Evolutionary conservation across 2,329 filamentous ascomycete species (phyloP).

Genomic region (Neofusicoccum umdonicola): DNA sequence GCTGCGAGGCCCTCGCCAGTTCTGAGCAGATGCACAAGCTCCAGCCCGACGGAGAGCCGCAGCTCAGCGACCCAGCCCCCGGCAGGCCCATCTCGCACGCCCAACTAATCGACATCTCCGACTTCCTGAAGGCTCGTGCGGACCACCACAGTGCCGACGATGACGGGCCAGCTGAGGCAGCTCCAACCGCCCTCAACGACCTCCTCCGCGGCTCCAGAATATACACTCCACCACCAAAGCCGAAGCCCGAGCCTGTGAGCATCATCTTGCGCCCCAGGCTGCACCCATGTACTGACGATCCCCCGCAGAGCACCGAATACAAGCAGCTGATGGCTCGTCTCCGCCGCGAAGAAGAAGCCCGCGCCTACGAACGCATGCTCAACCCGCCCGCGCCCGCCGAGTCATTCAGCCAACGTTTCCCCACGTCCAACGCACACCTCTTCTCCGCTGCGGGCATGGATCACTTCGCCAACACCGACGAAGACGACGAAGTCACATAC

Average conservation of each 20-base stretch:
- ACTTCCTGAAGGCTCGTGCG: constrained; percentile 43
- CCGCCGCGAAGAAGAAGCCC: constrained; percentile 76
- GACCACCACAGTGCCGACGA: not conserved
- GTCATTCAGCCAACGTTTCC: constrained; percentile 60
- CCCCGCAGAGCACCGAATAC: constrained; percentile 69
- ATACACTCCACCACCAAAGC: constrained; percentile 75
- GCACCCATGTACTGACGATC: not conserved
- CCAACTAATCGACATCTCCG: constrained; percentile 65
- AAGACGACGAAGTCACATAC: constrained; percentile 64
- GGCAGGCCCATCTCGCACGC: constrained; percentile 71
- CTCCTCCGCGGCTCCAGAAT: constrained; percentile 70
- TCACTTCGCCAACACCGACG: constrained; percentile 30
- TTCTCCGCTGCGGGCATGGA: constrained; percentile 39
- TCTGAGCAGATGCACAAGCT: constrained; percentile 26
- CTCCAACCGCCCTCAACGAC: constrained; percentile 55
- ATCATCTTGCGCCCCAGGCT: not conserved
- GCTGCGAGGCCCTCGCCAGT: constrained; percentile 24
- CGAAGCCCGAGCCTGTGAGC: constrained; percentile 73
- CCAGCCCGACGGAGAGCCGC: constrained; percentile 44
- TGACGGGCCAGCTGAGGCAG: not conserved
- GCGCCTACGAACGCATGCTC: constrained; percentile 78
- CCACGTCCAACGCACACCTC: constrained; percentile 54
- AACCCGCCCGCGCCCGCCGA: constrained; percentile 58
- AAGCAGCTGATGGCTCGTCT: constrained; percentile 83
- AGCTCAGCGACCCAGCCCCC: constrained; percentile 49